Evolutionary conservation across 2,329 filamentous ascomycete genomes (phyloP).

Genomic region (Purpureocillium lavendulum): DNA sequence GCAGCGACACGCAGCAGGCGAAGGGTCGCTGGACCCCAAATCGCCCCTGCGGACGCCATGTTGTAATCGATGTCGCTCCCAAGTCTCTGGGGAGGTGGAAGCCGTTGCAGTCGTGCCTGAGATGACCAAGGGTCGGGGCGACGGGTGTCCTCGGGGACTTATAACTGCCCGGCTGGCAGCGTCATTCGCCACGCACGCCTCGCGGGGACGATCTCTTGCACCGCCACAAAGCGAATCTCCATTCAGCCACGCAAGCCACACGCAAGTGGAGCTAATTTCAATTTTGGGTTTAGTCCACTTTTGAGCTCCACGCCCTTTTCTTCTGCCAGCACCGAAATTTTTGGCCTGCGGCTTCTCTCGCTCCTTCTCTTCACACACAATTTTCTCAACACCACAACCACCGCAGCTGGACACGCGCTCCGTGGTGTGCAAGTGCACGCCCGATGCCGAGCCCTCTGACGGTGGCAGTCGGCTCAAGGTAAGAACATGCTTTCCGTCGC

Average conservation of each 20-base stretch:
- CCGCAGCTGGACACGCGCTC: constrained; percentile 2
- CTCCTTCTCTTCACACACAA: constrained; percentile 12
- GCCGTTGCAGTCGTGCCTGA: too few species aligned
- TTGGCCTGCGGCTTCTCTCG: not conserved
- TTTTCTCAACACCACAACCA: constrained; percentile 12
- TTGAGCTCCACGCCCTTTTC: too few species aligned
- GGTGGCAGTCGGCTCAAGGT: constrained; percentile 6
- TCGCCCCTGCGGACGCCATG: constrained; percentile 49
- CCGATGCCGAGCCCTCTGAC: not conserved
- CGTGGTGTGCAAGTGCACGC: constrained; percentile 12
- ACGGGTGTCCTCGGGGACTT: not conserved
- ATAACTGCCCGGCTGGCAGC: not conserved
- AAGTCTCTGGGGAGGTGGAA: not conserved
- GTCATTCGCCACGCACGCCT: constrained; percentile 13
- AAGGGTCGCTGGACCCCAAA: constrained; percentile 48
- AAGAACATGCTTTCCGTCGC: constrained; percentile 1
- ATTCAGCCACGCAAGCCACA: too few species aligned
- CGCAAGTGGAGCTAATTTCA: too few species aligned
- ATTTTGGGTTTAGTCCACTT: too few species aligned
- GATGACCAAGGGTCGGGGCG: too few species aligned
- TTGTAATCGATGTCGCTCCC: constrained; percentile 10
- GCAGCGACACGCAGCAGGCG: constrained; percentile 45
- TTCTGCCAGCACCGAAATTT: not conserved
- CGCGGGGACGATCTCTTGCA: constrained; percentile 19
- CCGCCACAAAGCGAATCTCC: constrained; percentile 20